These are phyloP conservation scores for Suillus subluteus DNA, from an alignment of 768 basidiomycete genomes.

Conservation along the genomic window DNA sequence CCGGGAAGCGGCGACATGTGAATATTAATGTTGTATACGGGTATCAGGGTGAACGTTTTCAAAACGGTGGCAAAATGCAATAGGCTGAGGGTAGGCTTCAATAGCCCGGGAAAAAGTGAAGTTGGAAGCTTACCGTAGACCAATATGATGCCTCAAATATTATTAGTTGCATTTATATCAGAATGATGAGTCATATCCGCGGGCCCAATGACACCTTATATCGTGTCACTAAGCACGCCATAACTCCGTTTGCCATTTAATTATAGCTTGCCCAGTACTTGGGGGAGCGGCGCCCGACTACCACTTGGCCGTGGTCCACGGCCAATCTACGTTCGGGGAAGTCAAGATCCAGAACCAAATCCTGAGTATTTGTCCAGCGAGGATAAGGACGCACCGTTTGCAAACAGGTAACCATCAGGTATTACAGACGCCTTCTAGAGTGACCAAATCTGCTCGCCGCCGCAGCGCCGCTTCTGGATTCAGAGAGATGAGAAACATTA, in stretches of 20 bases:
- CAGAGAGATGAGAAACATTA: not conserved
- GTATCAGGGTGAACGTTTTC: not conserved
- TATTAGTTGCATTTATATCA: too few relatives aligned
- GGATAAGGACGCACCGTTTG: not conserved
- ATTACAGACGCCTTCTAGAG: not conserved
- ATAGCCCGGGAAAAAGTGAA: not conserved
- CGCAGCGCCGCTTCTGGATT: not conserved
- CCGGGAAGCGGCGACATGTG: not conserved
- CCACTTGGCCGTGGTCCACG: too few relatives aligned
- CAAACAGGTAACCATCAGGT: not conserved
- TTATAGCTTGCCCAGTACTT: not conserved
- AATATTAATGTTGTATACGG: not conserved
- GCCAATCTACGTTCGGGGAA: not conserved
- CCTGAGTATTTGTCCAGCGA: not conserved
- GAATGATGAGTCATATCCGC: not conserved
- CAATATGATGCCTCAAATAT: too few relatives aligned
- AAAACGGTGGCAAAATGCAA: not conserved
- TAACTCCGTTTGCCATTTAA: not conserved
- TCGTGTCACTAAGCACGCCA: not conserved
- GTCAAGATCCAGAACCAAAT: not conserved
- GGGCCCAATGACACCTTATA: not conserved
- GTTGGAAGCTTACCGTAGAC: not conserved
- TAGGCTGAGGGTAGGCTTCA: not conserved
- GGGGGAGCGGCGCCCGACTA: not conserved
- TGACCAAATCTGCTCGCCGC: not conserved